Evolutionary conservation across 371 early-diverging fungal genomes (phyloP).

Genomic region (Dinochytrium kinnereticum): DNA sequence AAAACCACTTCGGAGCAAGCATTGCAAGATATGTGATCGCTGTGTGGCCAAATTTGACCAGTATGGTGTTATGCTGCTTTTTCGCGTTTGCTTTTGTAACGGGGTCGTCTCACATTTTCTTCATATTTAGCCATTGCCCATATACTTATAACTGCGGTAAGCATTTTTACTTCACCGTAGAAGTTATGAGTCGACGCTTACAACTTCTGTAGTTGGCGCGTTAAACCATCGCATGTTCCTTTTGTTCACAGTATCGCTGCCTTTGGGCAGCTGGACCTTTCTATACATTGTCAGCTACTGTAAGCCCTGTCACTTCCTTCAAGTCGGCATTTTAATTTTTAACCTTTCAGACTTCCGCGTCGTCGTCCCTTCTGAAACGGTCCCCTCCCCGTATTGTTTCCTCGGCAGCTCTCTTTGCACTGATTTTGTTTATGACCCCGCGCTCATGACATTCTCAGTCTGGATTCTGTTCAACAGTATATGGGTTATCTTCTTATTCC

Average conservation of each 20-base stretch:
- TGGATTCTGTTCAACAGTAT: conserved; percentile 77
- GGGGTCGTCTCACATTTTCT: background rate
- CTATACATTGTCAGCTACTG: conserved; percentile 67
- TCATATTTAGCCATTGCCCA: conserved; percentile 78
- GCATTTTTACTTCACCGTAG: conserved; percentile 8
- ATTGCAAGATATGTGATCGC: conserved; percentile 94
- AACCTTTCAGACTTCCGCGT: conserved; percentile 39
- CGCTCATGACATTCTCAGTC: conserved; percentile 67
- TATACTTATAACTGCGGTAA: conserved; percentile 81
- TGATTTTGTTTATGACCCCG: conserved; percentile 74
- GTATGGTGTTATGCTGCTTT: no score
- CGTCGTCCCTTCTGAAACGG: conserved; percentile 34
- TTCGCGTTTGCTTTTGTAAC: background rate
- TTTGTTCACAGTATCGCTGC: conserved; percentile 70
- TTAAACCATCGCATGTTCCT: conserved; percentile 86
- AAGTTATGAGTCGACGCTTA: no score
- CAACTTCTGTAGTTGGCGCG: conserved; percentile 75
- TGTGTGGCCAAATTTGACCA: conserved; percentile 99
- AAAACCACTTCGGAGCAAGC: conserved; percentile 96
- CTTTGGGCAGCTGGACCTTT: conserved; percentile 44
- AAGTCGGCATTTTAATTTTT: no score
- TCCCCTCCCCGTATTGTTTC: conserved; percentile 47
- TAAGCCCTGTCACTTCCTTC: no score
- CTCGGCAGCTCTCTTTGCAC: conserved; percentile 69
- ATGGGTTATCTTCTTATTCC: conserved; percentile 82